These are phyloP conservation scores for Coix lacrymajobi DNA, from an alignment of 176 grass and related monocot genomes.

Conservation along the genomic window DNA sequence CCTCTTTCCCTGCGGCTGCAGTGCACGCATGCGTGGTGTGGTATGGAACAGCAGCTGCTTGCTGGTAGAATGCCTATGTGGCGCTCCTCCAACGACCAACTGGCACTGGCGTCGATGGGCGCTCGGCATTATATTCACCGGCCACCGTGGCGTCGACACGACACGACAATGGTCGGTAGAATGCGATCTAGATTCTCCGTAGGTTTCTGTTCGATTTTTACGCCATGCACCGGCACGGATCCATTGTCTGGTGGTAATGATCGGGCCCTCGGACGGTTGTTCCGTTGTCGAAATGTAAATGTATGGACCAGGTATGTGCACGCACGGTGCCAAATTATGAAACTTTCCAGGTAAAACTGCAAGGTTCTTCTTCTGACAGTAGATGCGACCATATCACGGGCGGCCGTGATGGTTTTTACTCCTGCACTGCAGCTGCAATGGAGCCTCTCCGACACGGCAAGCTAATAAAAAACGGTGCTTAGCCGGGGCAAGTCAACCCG, in stretches of 20 bases:
- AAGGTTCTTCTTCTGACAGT: background rate
- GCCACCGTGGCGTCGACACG: background rate
- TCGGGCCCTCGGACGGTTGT: constrained; percentile 1
- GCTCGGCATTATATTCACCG: background rate
- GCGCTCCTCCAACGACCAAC: background rate
- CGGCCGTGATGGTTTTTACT: background rate
- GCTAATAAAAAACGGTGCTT: background rate
- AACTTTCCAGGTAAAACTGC: background rate
- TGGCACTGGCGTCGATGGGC: background rate
- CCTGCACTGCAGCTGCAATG: background rate
- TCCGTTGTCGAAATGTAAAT: background rate
- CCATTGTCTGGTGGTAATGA: background rate
- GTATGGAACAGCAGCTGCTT: background rate
- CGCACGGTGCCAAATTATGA: background rate
- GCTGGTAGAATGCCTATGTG: background rate
- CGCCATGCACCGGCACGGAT: background rate
- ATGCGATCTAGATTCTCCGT: background rate
- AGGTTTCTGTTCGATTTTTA: background rate
- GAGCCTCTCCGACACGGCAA: background rate
- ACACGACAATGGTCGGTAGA: background rate
- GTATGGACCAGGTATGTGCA: background rate
- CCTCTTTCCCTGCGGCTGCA: background rate
- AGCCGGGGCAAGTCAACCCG: background rate
- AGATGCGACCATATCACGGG: background rate
- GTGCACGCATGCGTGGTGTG: background rate